A percentile compares a stretch with the other conserved stretches of the same genome.
Conservation (phyloP, 257 asterid species). For the Solanum clarkiae region DNA sequence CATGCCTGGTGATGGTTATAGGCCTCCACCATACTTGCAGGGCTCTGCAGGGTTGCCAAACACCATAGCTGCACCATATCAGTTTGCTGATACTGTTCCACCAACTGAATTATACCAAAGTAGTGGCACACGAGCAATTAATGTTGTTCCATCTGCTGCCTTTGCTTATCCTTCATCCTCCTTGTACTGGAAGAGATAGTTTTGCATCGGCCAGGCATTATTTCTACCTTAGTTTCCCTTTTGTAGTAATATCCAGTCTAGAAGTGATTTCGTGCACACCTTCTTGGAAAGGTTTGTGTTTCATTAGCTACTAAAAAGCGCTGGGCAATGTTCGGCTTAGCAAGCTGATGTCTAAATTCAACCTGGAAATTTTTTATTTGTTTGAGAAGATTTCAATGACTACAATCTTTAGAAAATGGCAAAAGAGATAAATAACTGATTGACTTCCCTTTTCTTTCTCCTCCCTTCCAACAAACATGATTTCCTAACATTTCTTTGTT, state of each 20-base stretch:
- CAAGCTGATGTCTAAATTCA: neutral
- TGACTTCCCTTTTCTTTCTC: neutral
- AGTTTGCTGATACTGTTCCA: neutral
- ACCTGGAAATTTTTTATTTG: neutral
- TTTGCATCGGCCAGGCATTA: slow-evolving; percentile 4
- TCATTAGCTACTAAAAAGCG: neutral
- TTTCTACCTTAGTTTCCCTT: neutral
- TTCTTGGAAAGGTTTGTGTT: neutral
- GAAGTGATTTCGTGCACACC: neutral
- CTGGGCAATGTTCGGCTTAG: neutral
- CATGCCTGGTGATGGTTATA: neutral
- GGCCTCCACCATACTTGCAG: neutral
- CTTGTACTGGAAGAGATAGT: neutral
- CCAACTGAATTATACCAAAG: neutral
- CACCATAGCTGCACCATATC: neutral
- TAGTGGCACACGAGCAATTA: neutral
- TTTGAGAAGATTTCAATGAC: neutral
- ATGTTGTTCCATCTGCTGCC: neutral
- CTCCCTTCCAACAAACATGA: neutral
- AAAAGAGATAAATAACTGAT: neutral
- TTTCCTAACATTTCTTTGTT: neutral
- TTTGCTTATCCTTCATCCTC: neutral
- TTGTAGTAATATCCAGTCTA: neutral
- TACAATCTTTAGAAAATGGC: neutral
- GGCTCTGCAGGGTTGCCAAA: neutral